Base-by-base conservation (phyloP, 1,139 yeast genomes). In the Suhomyces yuchorum region DNA sequence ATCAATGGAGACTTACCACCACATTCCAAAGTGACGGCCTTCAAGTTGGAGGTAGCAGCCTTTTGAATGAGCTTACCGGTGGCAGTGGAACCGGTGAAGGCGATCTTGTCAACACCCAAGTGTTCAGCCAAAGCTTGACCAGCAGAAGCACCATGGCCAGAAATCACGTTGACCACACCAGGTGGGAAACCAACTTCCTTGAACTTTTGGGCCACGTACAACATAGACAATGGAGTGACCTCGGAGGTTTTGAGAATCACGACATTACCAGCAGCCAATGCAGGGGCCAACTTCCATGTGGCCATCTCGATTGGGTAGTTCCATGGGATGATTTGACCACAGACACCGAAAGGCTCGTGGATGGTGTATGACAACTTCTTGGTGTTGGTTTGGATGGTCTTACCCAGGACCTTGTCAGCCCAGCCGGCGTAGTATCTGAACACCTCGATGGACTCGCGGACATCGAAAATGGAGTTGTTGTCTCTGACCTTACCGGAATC, bases 1-100 rank as follows among this genome's bases (percentile, higher is more conserved):
- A 81, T 78, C 66, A 81, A 80, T 57, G 91, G 91, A 17, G 93
- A 84, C 64, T 91, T 91, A 51, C 97, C 97, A 55, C 98, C 98
- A 61, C 96, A 85, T 71, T 91, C 98, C 59, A 92, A 70, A n/a
- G 95, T 82, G 32, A 87, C 84, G 8, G 90, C 89, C 67, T 88
- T 89, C 64, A 75, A 63, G 58, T 73, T 74, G 24, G 76, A 63
- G 18, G 90, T 77, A 22, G 95, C 95, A 46, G 80, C 73, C 48
- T 69, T 66, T 57, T 83, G 88, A 53, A 85, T 72, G 30, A 77
- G 55, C 53, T 76, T 73, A 52, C 92, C 92, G n/a, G 87, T 83
- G 20, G 73, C 75, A 40, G 80, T 75, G n/a, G 79, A 75, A 23
- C 80, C 80, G 42, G 92, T 85, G 63, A 85, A 85, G 11, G 89